These are phyloP conservation scores for Backusella tarrabulga DNA, from an alignment of 192 early-diverging fungal species.

Conservation along the genomic window DNA sequence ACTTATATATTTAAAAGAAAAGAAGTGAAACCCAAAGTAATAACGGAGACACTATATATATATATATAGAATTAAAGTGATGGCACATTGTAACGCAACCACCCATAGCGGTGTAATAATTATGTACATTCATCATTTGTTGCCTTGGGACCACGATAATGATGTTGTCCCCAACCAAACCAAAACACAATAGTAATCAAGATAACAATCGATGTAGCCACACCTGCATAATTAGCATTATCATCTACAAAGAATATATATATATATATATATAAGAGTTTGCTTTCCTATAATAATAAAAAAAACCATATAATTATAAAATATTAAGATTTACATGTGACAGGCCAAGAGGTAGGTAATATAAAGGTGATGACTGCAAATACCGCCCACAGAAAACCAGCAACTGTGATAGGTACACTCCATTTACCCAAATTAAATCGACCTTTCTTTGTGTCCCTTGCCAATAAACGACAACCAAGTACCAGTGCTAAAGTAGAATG, in stretches of 20 bases:
- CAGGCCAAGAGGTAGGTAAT: slow-evolving; percentile 32
- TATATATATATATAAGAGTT: too few species aligned
- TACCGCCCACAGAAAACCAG: slow-evolving; percentile 25
- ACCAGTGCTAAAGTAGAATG: slow-evolving; percentile 11
- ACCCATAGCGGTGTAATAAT: neutral
- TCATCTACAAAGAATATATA: neutral
- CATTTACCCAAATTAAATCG: slow-evolving; percentile 25
- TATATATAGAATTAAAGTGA: neutral
- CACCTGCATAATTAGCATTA: slow-evolving; percentile 27
- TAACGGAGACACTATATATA: too few species aligned
- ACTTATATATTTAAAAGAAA: too few species aligned
- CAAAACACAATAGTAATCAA: slow-evolving; percentile 7
- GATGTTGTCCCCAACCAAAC: slow-evolving; percentile 15
- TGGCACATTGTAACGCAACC: neutral
- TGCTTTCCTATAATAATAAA: too few species aligned
- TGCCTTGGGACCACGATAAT: slow-evolving; percentile 14
- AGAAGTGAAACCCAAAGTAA: too few species aligned
- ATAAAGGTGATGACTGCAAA: slow-evolving; percentile 29
- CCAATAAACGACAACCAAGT: slow-evolving; percentile 15
- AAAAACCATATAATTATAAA: neutral
- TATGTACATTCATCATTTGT: slow-evolving; percentile 5
- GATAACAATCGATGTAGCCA: slow-evolving; percentile 10
- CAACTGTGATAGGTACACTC: slow-evolving; percentile 15
- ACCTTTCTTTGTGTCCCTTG: slow-evolving; percentile 7
- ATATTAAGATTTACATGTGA: slow-evolving; percentile 11